Evolutionary conservation across 139 green algal genomes (phyloP), one percentile per base, ranked within the genome.

Genomic region (Gonium pectorale): DNA sequence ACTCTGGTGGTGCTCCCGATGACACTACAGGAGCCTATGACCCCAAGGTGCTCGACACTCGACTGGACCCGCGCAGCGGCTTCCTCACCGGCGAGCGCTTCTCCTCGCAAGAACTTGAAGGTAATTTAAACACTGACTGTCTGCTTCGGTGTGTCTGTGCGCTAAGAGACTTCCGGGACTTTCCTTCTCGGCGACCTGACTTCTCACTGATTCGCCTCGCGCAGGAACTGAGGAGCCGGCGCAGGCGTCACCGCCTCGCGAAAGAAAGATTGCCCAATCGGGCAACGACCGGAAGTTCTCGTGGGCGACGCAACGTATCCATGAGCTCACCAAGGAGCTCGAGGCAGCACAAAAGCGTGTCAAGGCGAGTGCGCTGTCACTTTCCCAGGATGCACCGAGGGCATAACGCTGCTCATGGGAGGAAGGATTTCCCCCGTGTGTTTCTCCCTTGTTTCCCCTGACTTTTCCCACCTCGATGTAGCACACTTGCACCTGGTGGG

Each of bases 231-330:
- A 26, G 43, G 74, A 74, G 43, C 62, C 38, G 17, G 83, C 44
- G 1, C 84, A 93, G n/a, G 22, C 87, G 0, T 91, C 86, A 2
- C 90, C 90, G n/a, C 89, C 90, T 0, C 83, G 90, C 6, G 82
- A 90, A 41, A 68, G 87, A 11, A 92, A 89, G 52, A 52, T 83
- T 1, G 38, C 43, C 8, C 37, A 54, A 13, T 35, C 68, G 26
- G 69, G 68, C 19, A 83, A 78, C 24, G 85, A 90, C n/a, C 75
- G 90, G 22, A 92, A 91, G 79, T 93, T 88, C 60, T 84, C 63
- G 1, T 95, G 90, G 92, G 89, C 92, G 3, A 95, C 92, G 1
- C 83, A 92, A 49, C 86, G 90, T 44, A 94, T 95, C 35, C 85
- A 91, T 54, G 92, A 95, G 37, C 83, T 94, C 3, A 85, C 84